Evolutionary conservation across 306 rosid species (phyloP), one percentile per base, ranked within the genome.

Genomic region (Ammopiptanthus mongolicus): DNA sequence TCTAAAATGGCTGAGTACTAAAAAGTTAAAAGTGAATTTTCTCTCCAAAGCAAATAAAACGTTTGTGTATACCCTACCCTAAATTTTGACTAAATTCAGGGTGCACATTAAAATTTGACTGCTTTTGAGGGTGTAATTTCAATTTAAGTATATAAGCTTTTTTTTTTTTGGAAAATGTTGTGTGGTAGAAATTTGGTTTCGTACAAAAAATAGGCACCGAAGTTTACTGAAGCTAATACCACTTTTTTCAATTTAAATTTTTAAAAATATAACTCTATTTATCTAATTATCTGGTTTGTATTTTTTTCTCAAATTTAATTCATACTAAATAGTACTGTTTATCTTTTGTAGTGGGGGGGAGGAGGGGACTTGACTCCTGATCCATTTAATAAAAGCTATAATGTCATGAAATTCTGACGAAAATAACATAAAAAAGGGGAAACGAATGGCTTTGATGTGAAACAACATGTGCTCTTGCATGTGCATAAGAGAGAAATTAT

Each of bases 401-500:
- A 69, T 72, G 50, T 41, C 15, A 62, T 76, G 58, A 74, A 77
- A 23, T 15, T 52, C 18, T 14, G 59, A 44, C 25, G 22, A 58
- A 42, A 68, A 28, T 11, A 70, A 22, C 3, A 51, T 8, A 5
- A 13, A 13, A 58, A 46, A 6, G 18, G 25, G 10, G 29, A 17
- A 15, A 51, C 0, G 25, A 34, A 25, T 2, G 29, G 68, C 0
- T 9, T 63, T 81, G 90, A 87, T 75, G 89, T 78, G 89, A 87
- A 81, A 80, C 0, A 18, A 12, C 51, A 28, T 77, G 74, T 42
- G 75, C 52, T 0, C 3, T 41, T 25, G 85, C 91, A 83, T 91
- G 91, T 85, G 96, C 83, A 28, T 3, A n/a, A 37, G 70, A 67
- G 53, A 63, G 17, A 58, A 66, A 64, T 74, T 11, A 80, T 72